These are phyloP conservation scores for Mycena polygramma DNA, from an alignment of 768 basidiomycete species.

Conservation along the genomic window DNA sequence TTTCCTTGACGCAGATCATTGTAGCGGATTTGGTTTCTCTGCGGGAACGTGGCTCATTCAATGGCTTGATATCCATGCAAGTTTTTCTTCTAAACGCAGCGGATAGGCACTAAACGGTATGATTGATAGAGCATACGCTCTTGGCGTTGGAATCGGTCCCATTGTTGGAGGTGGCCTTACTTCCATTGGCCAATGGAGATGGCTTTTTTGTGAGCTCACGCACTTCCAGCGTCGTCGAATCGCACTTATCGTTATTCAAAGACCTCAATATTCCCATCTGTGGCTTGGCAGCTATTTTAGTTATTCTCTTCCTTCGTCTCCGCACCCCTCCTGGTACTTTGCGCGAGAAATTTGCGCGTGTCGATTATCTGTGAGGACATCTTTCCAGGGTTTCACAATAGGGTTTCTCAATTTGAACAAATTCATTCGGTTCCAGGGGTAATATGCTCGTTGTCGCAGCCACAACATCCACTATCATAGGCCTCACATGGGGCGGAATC, in stretches of 20 bases:
- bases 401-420: too few relatives aligned
- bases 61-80: conserved; percentile 53
- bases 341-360: conserved; percentile 49
- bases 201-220: conserved; percentile 51
- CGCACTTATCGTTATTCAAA: neutral
- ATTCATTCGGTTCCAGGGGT: conserved; percentile 46
- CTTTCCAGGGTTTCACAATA: too few relatives aligned
- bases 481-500: too few relatives aligned
- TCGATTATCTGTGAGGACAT: conserved; percentile 60
- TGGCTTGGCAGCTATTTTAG: neutral
- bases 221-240: too few relatives aligned
- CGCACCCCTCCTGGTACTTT: conserved; percentile 49
- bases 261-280: conserved; percentile 20
- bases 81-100: neutral
- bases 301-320: conserved; percentile 41
- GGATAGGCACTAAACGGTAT: neutral
- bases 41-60: conserved; percentile 56
- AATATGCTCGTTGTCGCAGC: conserved; percentile 55
- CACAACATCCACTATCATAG: conserved; percentile 45
- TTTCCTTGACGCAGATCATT: conserved; percentile 55
- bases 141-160: conserved; percentile 51
- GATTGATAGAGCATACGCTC: conserved; percentile 47
- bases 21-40: conserved; percentile 53
- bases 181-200: conserved; percentile 51
- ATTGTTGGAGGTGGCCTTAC: conserved; percentile 53